phyloP scores from a whole-genome alignment of 306 rosid species.

The Abrus pulchellus region DNA sequence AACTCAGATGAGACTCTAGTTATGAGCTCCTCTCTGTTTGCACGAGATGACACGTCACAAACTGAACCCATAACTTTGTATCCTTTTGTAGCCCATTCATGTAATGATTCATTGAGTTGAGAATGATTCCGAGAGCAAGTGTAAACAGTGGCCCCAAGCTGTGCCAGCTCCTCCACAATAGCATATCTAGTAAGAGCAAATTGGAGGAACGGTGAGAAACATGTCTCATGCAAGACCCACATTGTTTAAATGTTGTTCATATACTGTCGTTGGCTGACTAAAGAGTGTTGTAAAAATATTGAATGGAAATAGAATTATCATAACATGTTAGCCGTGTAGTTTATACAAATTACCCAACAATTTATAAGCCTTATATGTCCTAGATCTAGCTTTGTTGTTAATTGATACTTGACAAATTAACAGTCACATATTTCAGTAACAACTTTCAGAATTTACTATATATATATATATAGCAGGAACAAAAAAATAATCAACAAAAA shows the following conservation, averaged over 20 bases:
- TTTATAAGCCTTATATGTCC: no score
- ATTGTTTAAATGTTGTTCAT: no score
- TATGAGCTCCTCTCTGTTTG: conserved; percentile 41
- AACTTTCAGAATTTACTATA: background rate
- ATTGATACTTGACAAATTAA: background rate
- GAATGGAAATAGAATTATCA: no score
- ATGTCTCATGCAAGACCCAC: background rate
- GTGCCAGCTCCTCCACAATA: conserved; percentile 52
- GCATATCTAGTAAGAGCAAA: conserved; percentile 38
- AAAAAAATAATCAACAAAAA: background rate
- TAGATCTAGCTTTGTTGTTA: no score
- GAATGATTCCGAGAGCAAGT: conserved; percentile 51
- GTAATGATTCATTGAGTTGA: conserved; percentile 44
- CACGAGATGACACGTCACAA: conserved; percentile 42
- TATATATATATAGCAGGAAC: background rate
- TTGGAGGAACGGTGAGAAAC: background rate
- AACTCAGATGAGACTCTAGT: conserved; percentile 40
- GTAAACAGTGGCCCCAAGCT: conserved; percentile 45
- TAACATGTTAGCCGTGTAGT: no score
- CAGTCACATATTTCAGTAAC: background rate
- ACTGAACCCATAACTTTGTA: conserved; percentile 47
- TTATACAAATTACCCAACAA: no score
- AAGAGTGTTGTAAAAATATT: no score
- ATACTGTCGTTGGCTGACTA: no score
- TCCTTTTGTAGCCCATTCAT: conserved; percentile 48